Evolutionary conservation across 2,329 filamentous ascomycete species (phyloP), one percentile per base, ranked within the genome.

Genomic region (Colletotrichum siamense): DNA sequence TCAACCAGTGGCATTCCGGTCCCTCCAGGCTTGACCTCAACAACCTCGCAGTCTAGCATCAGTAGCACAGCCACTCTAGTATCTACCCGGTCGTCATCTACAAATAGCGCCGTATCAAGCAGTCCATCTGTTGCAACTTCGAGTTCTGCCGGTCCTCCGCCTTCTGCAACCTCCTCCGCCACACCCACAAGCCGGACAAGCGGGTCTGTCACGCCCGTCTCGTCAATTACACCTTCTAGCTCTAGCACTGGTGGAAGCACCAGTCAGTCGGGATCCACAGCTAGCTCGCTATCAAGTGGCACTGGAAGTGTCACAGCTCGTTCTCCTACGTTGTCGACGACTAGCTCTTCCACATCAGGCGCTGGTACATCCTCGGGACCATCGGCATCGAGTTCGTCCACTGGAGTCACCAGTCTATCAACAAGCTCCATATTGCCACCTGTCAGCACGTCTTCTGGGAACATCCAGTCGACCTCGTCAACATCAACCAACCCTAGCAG

Each of bases 41-140:
- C 44, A 22, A 52, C 44, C 3, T 49, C 39, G 0, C 39, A 49
- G 39, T n/a, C 18, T 49, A 4, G 18, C 18, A 1, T 7, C 18
- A n/a, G 39, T 9, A 49, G 1, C 0, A 49, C 39, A 2, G 39
- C 3, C 18, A 12, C 39, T 49, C 0, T 0, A 0, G 9, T n/a
- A n/a, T n/a, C 39, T 49, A 49, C 39, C 18, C 18, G 18, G 1
- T 44, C 36, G 16, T 18, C 36, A 18, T 44, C 36, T 10, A 44
- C 16, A 44, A 44, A 44, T 44, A 18, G 36, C 36, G 36, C 36
- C 16, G 16, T 16, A 18, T 18, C 36, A n/a, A 49, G 39, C n/a
- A 52, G 44, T 13, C n/a, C 12, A 52, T 13, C 44, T 24, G n/a
- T 24, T 13, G 10, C n/a, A 5, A 24, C 44, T 22, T 52, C 44